Percentiles rank a stretch among this genome's conserved stretches.
These are phyloP conservation scores for Stramenopiles sp. DNA, from an alignment of 352 stramenopile species.

Conservation along the genomic window DNA sequence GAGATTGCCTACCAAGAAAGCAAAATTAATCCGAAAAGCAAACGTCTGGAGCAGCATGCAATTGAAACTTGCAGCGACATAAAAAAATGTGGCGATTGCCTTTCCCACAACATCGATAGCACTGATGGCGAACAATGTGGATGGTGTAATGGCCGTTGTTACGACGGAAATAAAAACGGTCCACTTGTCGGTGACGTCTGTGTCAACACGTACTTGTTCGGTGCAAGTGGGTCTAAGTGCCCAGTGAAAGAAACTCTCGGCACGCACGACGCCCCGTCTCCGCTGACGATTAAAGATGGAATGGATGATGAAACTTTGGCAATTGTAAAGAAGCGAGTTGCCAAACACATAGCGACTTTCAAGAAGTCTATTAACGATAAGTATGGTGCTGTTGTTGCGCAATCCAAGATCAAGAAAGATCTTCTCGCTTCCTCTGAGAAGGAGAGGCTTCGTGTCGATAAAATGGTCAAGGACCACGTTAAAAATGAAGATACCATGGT, in stretches of 20 bases:
- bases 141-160: slow-evolving; percentile 12
- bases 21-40: not conserved
- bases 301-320: slow-evolving; percentile 12
- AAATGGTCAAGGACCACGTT: not conserved
- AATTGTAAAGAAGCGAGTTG: not conserved
- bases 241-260: not conserved
- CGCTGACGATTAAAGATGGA: slow-evolving; percentile 10
- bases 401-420: not conserved
- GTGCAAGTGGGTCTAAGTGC: slow-evolving; percentile 2
- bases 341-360: not conserved
- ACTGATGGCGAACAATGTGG: slow-evolving; percentile 12
- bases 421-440: not conserved
- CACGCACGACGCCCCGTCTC: slow-evolving; percentile 1
- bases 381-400: not conserved
- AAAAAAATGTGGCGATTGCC: not conserved
- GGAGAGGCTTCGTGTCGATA: not conserved
- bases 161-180: slow-evolving; percentile 11
- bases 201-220: slow-evolving; percentile 6
- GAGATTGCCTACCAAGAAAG: slow-evolving; percentile 4
- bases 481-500: slow-evolving; percentile 10
- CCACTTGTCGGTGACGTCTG: slow-evolving; percentile 7
- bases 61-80: not conserved
- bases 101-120: not conserved
- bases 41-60: not conserved
- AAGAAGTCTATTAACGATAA: not conserved